A percentile compares a stretch with the other conserved stretches of the same genome.
Conservation (phyloP, 2,329 filamentous ascomycete species). For the Pseudogymnoascus sp. region DNA sequence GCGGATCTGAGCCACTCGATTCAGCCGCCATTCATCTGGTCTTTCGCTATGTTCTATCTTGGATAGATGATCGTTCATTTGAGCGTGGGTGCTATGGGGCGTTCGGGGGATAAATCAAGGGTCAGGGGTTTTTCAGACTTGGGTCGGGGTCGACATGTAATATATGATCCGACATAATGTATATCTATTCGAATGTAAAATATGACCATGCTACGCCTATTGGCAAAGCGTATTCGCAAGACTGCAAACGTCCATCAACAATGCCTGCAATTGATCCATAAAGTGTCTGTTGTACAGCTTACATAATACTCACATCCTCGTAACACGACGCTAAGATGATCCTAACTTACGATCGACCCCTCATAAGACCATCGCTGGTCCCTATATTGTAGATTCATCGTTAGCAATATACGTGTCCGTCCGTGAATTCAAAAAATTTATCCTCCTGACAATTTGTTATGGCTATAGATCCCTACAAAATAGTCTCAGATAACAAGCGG, state of each 20-base stretch:
- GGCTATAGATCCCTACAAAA: neutral
- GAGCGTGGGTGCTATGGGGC: neutral
- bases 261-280: neutral
- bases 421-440: neutral
- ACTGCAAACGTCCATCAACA: too few relatives aligned
- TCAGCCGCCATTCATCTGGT: neutral
- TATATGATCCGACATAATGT: neutral
- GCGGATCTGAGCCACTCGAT: neutral
- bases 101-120: neutral
- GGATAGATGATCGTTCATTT: neutral
- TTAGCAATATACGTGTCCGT: neutral
- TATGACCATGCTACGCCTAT: neutral
- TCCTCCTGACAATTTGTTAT: neutral
- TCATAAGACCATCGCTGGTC: neutral
- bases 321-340: neutral
- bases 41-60: neutral
- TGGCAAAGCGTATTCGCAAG: neutral
- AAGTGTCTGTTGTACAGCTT: neutral
- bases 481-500: neutral
- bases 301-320: neutral
- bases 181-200: neutral
- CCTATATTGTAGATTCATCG: neutral
- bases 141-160: neutral
- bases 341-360: neutral
- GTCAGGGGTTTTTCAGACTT: neutral